Conservation (phyloP, 495 filamentous ascomycete species). For the Penicillium taxi region DNA sequence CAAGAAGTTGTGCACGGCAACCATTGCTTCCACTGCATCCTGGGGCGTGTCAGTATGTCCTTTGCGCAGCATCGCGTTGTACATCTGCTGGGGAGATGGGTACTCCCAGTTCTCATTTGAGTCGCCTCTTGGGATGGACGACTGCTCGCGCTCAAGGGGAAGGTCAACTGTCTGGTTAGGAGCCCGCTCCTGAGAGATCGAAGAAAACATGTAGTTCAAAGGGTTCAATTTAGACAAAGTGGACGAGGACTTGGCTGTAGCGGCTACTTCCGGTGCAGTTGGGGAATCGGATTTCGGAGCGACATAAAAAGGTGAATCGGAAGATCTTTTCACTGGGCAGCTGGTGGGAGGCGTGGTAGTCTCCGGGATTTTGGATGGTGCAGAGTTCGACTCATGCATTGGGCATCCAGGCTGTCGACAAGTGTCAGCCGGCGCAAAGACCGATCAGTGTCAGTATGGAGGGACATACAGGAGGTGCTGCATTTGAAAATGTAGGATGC, state of each 20-base stretch:
- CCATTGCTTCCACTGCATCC: conserved; percentile 94
- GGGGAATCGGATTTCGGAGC: conserved; percentile 20
- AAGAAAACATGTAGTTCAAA: conserved; percentile 91
- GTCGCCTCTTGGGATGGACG: conserved; percentile 79
- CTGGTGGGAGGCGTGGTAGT: conserved; percentile 36
- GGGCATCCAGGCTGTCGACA: conserved; percentile 70
- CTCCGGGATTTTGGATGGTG: conserved; percentile 36
- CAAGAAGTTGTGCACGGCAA: conserved; percentile 92
- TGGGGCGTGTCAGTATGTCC: conserved; percentile 89
- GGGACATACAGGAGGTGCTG: conserved; percentile 60
- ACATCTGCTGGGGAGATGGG: conserved; percentile 98
- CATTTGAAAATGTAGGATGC: conserved; percentile 32
- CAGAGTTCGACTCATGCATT: conserved; percentile 64
- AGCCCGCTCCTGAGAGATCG: conserved; percentile 70
- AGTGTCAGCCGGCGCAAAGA: conserved; percentile 21
- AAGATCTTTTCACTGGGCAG: conserved; percentile 45
- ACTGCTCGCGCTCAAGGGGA: conserved; percentile 67
- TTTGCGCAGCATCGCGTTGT: conserved; percentile 93
- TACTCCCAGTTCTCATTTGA: conserved; percentile 84
- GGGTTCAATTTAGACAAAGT: conserved; percentile 74
- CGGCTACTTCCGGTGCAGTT: conserved; percentile 19
- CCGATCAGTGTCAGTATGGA: background rate
- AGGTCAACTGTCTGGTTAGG: conserved; percentile 63
- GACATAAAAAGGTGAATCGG: conserved; percentile 36
- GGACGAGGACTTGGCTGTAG: conserved; percentile 31